Evolutionary conservation across 441 rosid species (phyloP), one percentile per base, ranked within the genome.

Genomic region (Hura crepitans): DNA sequence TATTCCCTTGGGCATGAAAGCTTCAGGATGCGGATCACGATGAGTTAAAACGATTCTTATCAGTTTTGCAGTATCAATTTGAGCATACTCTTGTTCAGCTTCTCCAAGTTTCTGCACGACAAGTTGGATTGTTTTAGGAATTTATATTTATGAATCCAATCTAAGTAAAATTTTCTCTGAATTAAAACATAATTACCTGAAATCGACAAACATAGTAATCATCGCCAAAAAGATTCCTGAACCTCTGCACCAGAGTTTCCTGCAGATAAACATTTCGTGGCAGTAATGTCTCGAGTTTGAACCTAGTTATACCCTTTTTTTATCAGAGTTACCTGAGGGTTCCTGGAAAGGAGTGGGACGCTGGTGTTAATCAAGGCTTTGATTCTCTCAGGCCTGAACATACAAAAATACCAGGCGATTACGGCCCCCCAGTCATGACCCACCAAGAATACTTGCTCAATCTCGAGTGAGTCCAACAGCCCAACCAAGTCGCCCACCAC

Each of bases 161-260:
- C 7, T 35, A 35, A 8, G 7, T 8, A 35, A 33, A 35, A 8
- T 35, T n/a, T n/a, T n/a, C n/a, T n/a, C n/a, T n/a, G n/a, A n/a
- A n/a, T n/a, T n/a, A n/a, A n/a, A 33, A 33, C 6, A 7, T 2
- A 39, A 39, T 13, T 56, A 77, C 96, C 91, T 89, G 91, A 64
- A 85, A 86, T 72, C 91, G 82, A 82, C 86, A 85, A 12, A 87
- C 79, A 56, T 89, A 89, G 81, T 82, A 87, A 69, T 85, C 85
- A 14, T 86, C 88, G 46, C 89, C 92, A 54, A 81, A 83, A 72
- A 49, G 25, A 55, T 81, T 81, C 15, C 86, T 77, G 77, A 83
- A 62, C 62, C 80, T 62, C 60, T 75, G 79, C 15, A 87, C 56
- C 49, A 85, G 81, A 66, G 81, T 81, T 59, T 72, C 46, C 1